Conservation (phyloP, 1,139 yeast genomes). For the Nadsonia commutata region DNA sequence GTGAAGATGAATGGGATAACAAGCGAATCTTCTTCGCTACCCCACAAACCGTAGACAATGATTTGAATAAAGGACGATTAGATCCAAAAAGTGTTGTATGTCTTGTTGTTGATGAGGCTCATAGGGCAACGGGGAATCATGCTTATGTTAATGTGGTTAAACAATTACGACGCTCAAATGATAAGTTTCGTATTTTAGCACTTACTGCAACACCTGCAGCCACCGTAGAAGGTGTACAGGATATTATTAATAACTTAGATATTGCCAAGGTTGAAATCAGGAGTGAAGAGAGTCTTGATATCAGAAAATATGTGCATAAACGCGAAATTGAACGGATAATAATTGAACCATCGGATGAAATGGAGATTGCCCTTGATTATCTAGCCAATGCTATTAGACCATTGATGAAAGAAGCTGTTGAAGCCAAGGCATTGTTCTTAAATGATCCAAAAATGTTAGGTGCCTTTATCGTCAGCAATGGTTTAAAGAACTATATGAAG, state of each 20-base stretch:
- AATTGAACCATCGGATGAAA: slow-evolving; percentile 39
- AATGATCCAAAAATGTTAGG: slow-evolving; percentile 55
- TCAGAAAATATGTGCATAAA: slow-evolving; percentile 61
- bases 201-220: slow-evolving; percentile 94
- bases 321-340: slow-evolving; percentile 47
- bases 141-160: slow-evolving; percentile 75
- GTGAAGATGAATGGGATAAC: slow-evolving; percentile 60
- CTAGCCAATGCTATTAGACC: slow-evolving; percentile 52
- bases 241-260: slow-evolving; percentile 53
- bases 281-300: slow-evolving; percentile 74
- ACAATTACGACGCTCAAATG: slow-evolving; percentile 46
- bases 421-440: slow-evolving; percentile 44
- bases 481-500: slow-evolving; percentile 33
- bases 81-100: slow-evolving; percentile 65
- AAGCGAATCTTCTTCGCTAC: slow-evolving; percentile 85
- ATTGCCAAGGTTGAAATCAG: slow-evolving; percentile 74
- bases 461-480: slow-evolving; percentile 58
- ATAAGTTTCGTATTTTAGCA: slow-evolving; percentile 62
- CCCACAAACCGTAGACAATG: slow-evolving; percentile 93
- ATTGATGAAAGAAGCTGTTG: slow-evolving; percentile 46
- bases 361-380: slow-evolving; percentile 35
- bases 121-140: slow-evolving; percentile 79
- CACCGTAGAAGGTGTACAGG: slow-evolving; percentile 77
- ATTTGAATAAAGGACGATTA: slow-evolving; percentile 55
- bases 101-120: slow-evolving; percentile 90